A percentile compares a stretch with the other conserved stretches of the same genome.
Evolutionary conservation across 371 early-diverging fungal species (phyloP).

Genomic region (Fennellomyces sp.): DNA sequence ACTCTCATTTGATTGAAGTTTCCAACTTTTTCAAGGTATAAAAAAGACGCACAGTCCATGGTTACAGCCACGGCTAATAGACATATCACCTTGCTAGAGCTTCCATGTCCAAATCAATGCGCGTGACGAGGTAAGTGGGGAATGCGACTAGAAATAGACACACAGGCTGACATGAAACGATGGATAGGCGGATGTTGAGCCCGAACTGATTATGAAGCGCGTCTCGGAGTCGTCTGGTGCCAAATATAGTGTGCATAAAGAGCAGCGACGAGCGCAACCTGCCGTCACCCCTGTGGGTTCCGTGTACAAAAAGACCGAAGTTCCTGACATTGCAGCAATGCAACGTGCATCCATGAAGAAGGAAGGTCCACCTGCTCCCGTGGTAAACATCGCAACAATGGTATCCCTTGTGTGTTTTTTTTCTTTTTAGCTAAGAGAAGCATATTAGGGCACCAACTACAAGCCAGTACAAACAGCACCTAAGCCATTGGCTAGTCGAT

Average conservation of each 20-base stretch:
- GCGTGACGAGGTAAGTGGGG: conserved; percentile 65
- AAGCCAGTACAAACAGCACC: conserved; percentile 50
- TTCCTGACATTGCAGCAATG: conserved; percentile 67
- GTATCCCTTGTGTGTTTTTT: no score
- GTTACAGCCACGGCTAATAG: not conserved
- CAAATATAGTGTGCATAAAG: conserved; percentile 85
- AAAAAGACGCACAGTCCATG: not conserved
- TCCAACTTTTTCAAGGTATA: conserved; percentile 75
- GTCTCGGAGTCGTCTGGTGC: conserved; percentile 86
- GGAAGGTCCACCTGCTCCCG: conserved; percentile 55
- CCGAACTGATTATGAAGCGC: conserved; percentile 83
- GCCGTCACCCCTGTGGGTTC: conserved; percentile 56
- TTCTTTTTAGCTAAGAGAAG: not conserved
- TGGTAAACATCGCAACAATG: no score
- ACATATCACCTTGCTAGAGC: conserved; percentile 47
- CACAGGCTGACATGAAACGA: not conserved
- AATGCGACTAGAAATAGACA: not conserved
- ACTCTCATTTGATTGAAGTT: conserved; percentile 82
- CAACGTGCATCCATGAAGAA: conserved; percentile 61
- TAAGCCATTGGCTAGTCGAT: conserved; percentile 42
- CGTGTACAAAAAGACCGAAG: conserved; percentile 65
- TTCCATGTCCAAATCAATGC: conserved; percentile 92
- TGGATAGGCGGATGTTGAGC: conserved; percentile 78
- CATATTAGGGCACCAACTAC: conserved; percentile 38
- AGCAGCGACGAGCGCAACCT: conserved; percentile 43